Evolutionary conservation across 1,139 yeast genomes (phyloP).

Genomic region (Yamadazyma membranifaciens): DNA sequence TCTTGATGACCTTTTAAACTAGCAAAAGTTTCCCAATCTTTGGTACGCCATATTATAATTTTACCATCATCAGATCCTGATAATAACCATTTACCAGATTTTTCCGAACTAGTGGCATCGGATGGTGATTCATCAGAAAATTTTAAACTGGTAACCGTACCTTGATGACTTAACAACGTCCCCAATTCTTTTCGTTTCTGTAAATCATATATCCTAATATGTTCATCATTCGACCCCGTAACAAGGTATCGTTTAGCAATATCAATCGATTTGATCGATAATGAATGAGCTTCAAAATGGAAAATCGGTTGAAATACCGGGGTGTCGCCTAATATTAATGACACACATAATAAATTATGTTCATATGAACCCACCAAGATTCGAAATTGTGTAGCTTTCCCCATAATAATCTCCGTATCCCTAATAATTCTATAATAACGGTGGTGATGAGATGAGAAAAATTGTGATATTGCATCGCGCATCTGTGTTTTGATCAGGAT

Average conservation of each 20-base stretch:
- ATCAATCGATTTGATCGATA: conserved; percentile 83
- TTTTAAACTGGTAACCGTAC: conserved; percentile 74
- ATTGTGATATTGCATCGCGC: conserved; percentile 1
- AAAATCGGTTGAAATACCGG: conserved; percentile 89
- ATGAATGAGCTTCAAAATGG: conserved; percentile 92
- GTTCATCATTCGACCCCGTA: conserved; percentile 96
- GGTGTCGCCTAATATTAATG: conserved; percentile 52
- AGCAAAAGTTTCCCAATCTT: conserved; percentile 95
- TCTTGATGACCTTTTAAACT: conserved; percentile 83
- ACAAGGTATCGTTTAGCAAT: conserved; percentile 82
- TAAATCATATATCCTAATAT: conserved; percentile 87
- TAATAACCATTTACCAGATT: conserved; percentile 79
- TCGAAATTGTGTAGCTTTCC: conserved; percentile 48
- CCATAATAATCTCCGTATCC: not conserved
- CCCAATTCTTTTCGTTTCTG: conserved; percentile 95
- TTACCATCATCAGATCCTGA: conserved; percentile 92
- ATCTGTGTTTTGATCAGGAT: conserved; percentile 6
- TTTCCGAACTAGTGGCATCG: conserved; percentile 15
- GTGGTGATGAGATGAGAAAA: conserved; percentile 7
- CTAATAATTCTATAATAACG: not conserved
- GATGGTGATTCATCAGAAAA: conserved; percentile 56
- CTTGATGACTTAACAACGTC: conserved; percentile 83
- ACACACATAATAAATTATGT: conserved; percentile 84
- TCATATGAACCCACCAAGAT: conserved; percentile 94
- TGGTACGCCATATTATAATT: conserved; percentile 89